Evolutionary conservation across 768 basidiomycete genomes (phyloP).

Genomic region (Russula sp.): DNA sequence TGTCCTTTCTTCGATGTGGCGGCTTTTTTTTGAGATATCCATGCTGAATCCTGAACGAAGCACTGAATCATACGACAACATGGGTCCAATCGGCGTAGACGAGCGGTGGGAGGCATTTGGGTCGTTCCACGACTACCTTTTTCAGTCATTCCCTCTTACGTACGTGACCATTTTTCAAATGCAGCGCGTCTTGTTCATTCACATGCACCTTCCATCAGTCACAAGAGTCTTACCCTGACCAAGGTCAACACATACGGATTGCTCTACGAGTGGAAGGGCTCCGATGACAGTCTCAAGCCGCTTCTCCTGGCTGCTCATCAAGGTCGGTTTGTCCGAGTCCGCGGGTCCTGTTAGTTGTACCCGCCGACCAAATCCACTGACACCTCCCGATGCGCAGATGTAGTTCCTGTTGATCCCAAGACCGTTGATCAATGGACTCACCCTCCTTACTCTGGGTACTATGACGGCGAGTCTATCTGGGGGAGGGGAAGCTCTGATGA

Average conservation of each 20-base stretch:
- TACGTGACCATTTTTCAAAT: constrained; percentile 27
- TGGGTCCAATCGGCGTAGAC: constrained; percentile 42
- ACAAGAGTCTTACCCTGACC: constrained; percentile 42
- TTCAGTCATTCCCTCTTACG: constrained; percentile 53
- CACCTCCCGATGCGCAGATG: no score
- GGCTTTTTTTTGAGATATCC: no score
- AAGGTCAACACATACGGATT: constrained; percentile 56
- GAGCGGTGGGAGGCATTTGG: constrained; percentile 33
- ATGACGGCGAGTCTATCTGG: constrained; percentile 45
- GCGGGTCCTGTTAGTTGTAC: constrained; percentile 9
- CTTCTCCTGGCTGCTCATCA: constrained; percentile 42
- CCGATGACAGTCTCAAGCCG: constrained; percentile 44
- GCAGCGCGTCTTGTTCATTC: no score
- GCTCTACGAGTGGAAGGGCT: constrained; percentile 53
- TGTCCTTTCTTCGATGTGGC: no score
- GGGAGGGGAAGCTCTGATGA: no score
- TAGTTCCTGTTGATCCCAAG: no score
- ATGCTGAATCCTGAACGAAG: no score
- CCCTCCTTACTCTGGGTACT: constrained; percentile 57
- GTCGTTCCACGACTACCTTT: constrained; percentile 36
- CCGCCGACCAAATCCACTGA: no score
- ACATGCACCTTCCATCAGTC: constrained; percentile 28
- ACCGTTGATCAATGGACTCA: constrained; percentile 25
- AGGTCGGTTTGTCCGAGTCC: neutral
- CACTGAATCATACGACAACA: constrained; percentile 31